Evolutionary conservation across 768 basidiomycete genomes (phyloP).

Genomic region (Rhodotorula kratochvilovae): DNA sequence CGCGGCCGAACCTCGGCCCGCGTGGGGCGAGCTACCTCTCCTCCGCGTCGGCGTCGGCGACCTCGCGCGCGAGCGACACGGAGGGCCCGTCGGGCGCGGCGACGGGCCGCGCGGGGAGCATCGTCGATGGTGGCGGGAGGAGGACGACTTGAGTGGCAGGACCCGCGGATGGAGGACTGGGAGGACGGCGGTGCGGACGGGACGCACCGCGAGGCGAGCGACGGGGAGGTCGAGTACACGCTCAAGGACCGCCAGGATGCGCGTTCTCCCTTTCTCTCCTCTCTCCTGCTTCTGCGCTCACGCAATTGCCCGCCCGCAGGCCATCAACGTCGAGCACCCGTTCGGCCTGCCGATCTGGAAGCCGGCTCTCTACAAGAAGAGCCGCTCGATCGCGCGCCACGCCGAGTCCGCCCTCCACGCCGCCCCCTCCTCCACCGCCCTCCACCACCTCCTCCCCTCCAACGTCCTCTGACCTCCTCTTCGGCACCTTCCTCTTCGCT

Average conservation of each 20-base stretch:
- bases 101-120: background rate
- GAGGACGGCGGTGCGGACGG: slow-evolving; percentile 28
- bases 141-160: slow-evolving; percentile 7
- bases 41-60: slow-evolving; percentile 4
- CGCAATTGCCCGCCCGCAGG: slow-evolving; percentile 45
- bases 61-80: slow-evolving; percentile 5
- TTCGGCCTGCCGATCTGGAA: slow-evolving; percentile 99
- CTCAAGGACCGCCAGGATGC: slow-evolving; percentile 86
- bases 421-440: slow-evolving; percentile 84
- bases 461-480: slow-evolving; percentile 88
- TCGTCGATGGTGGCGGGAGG: slow-evolving; percentile 11
- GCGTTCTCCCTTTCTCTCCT: background rate
- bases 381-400: slow-evolving; percentile 88
- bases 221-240: slow-evolving; percentile 52
- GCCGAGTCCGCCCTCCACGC: slow-evolving; percentile 92
- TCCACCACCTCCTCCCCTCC: slow-evolving; percentile 85
- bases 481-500: slow-evolving; percentile 89
- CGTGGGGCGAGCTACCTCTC: slow-evolving; percentile 26
- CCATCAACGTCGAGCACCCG: slow-evolving; percentile 95
- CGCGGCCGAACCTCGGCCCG: slow-evolving; percentile 10
- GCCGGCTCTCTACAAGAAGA: slow-evolving; percentile 96
- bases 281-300: background rate
- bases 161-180: slow-evolving; percentile 30
- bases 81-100: slow-evolving; percentile 1
- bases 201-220: slow-evolving; percentile 2